phyloP scores from a whole-genome alignment of 140 eudicot genomes.

The Cichorium intybus region DNA sequence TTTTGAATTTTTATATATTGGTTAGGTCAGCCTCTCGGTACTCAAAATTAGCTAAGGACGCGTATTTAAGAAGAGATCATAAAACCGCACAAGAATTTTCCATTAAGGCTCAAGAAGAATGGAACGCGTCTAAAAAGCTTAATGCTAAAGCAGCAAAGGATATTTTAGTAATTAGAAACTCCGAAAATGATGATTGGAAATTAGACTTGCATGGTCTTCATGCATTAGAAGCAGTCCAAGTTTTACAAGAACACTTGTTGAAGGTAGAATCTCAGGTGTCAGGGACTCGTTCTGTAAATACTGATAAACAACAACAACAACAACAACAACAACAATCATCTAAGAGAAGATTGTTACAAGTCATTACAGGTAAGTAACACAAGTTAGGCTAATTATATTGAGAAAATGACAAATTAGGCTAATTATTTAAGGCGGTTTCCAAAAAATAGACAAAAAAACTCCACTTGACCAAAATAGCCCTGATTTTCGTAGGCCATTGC shows the following conservation, averaged over 20 bases:
- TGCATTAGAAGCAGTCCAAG: slow-evolving; percentile 85
- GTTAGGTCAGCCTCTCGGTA: slow-evolving; percentile 81
- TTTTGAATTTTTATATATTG: slow-evolving; percentile 12
- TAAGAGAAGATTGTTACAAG: slow-evolving; percentile 55
- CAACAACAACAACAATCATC: slow-evolving; percentile 32
- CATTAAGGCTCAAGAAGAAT: slow-evolving; percentile 64
- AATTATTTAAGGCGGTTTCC: no score
- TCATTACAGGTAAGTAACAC: slow-evolving; percentile 70
- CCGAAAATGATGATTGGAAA: slow-evolving; percentile 67
- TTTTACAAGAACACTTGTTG: slow-evolving; percentile 57
- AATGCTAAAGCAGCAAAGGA: slow-evolving; percentile 80
- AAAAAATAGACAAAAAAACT: no score
- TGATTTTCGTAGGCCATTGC: no score
- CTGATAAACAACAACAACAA: no score
- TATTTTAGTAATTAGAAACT: slow-evolving; percentile 57
- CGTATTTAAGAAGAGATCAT: slow-evolving; percentile 78
- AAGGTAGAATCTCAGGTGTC: slow-evolving; percentile 50
- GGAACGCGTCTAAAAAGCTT: slow-evolving; percentile 69
- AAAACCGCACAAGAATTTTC: slow-evolving; percentile 64
- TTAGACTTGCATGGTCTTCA: slow-evolving; percentile 96
- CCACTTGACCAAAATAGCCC: no score
- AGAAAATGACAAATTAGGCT: no score
- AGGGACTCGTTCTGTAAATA: slow-evolving; percentile 13
- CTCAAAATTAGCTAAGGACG: slow-evolving; percentile 79
- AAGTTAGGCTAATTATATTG: no score